These are phyloP conservation scores for Sphagnum fallax DNA, from an alignment of 228 moss, liverwort and hornwort genomes.

Conservation along the genomic window DNA sequence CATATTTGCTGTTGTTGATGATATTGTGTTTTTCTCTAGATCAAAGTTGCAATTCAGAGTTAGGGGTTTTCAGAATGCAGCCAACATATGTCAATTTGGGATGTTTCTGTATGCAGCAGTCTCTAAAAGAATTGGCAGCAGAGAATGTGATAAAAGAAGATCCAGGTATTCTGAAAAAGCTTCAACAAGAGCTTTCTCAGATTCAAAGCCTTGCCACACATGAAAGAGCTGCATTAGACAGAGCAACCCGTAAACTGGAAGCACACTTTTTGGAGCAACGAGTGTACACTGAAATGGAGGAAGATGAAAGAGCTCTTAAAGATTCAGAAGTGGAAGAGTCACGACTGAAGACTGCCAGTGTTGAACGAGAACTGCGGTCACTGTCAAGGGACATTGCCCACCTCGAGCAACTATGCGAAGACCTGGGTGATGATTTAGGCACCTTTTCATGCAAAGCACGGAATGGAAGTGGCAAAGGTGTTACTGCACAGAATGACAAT, in stretches of 20 bases:
- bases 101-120: background rate
- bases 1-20: too few species aligned
- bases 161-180: background rate
- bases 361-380: slow-evolving; percentile 21
- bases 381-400: slow-evolving; percentile 26
- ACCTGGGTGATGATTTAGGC: slow-evolving; percentile 3
- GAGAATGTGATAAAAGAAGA: background rate
- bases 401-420: slow-evolving; percentile 18
- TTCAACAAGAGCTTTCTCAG: slow-evolving; percentile 5
- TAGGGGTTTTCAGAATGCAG: too few species aligned
- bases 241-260: slow-evolving; percentile 20
- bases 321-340: slow-evolving; percentile 16
- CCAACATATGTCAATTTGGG: too few species aligned
- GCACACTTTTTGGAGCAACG: slow-evolving; percentile 6
- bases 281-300: slow-evolving; percentile 15
- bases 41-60: too few species aligned
- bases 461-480: slow-evolving; percentile 1
- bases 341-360: slow-evolving; percentile 13
- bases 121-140: background rate
- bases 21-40: too few species aligned
- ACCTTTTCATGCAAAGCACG: background rate
- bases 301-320: slow-evolving; percentile 21
- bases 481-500: background rate
- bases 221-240: slow-evolving; percentile 11
- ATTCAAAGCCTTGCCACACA: background rate